These are phyloP conservation scores for Phytopythium helicoides DNA, from an alignment of 352 stramenopile species.

Conservation along the genomic window DNA sequence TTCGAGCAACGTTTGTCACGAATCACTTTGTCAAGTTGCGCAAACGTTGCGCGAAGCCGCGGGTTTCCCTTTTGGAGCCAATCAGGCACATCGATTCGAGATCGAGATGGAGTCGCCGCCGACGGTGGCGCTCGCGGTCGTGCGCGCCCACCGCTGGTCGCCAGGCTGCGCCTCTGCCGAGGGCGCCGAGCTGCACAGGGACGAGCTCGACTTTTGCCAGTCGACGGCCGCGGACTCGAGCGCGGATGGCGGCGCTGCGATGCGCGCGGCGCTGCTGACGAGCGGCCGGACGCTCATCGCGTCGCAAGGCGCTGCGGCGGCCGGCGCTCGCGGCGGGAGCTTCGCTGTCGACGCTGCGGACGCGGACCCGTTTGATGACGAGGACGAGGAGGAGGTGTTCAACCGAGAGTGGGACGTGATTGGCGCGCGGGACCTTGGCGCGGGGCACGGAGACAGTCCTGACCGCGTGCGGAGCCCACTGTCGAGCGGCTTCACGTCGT, in stretches of 20 bases:
- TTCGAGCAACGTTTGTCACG: not conserved
- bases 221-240: not conserved
- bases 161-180: conserved; percentile 5
- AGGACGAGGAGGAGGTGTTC: conserved; percentile 72
- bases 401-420: conserved; percentile 56
- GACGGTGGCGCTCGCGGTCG: conserved; percentile 12
- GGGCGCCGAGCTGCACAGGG: conserved; percentile 6
- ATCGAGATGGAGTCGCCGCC: not conserved
- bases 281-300: conserved; percentile 22
- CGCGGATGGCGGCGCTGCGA: not conserved
- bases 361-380: conserved; percentile 15
- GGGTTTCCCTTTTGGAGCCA: too few species aligned
- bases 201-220: conserved; percentile 31
- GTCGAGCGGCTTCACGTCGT: not conserved
- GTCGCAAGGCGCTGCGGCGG: conserved; percentile 9
- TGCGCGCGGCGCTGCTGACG: conserved; percentile 16
- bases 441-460: conserved; percentile 8
- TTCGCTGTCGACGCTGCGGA: conserved; percentile 19
- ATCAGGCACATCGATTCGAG: too few species aligned
- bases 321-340: conserved; percentile 10
- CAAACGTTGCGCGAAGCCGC: not conserved
- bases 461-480: not conserved
- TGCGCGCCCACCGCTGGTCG: conserved; percentile 16
- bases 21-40: not conserved
- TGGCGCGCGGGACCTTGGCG: conserved; percentile 26